Evolutionary conservation across 2,329 filamentous ascomycete species (phyloP), one percentile per base, ranked within the genome.

Genomic region (Penicillium sp.): DNA sequence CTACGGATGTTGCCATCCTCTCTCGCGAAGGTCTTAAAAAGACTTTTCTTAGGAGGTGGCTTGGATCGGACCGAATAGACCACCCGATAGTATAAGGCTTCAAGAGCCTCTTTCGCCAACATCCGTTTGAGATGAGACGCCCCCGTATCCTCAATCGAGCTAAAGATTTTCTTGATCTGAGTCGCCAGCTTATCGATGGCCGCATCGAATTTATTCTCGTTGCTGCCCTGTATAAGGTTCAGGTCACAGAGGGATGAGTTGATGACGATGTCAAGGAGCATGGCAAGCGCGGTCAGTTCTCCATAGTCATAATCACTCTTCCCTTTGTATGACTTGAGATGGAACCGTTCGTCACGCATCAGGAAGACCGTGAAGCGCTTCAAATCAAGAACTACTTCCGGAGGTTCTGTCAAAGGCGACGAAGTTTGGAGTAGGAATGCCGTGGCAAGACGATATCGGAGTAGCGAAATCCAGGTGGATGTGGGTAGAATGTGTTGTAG

Each of bases 61-160:
- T 76, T 78, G 8, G 85, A 86, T 33, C 88, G 76, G 33, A 91
- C 82, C 2, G 79, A 77, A 59, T 84, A 81, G 32, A 81, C 68
- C 10, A 96, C 71, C 39, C 90, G 79, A 55, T 86, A 81, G 43
- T 83, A 77, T n/a, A 95, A 69, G 41, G 81, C 76, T 54, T 94
- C 85, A 26, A 94, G 73, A 8, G 77, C 75, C 38, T 81, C 81
- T 65, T 94, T 95, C 9, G 86, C 81, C 57, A 94, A 81, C 19
- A 86, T 84, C 19, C 86, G 78, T 11, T 78, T 76, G 42, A 93
- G 73, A 54, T 85, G 80, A 15, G 80, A 80, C 30, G 87, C 84
- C 27, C 86, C 87, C 1, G 82, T 77, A 56, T 89, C 86, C 43
- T 83, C 77, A 55, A 94, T 94, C 26, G 75, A 76, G 13, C 70